Percentiles rank a stretch among this genome's conserved stretches.
Conservation (phyloP, 2,329 filamentous ascomycete species). For the Massarina eburnea region DNA sequence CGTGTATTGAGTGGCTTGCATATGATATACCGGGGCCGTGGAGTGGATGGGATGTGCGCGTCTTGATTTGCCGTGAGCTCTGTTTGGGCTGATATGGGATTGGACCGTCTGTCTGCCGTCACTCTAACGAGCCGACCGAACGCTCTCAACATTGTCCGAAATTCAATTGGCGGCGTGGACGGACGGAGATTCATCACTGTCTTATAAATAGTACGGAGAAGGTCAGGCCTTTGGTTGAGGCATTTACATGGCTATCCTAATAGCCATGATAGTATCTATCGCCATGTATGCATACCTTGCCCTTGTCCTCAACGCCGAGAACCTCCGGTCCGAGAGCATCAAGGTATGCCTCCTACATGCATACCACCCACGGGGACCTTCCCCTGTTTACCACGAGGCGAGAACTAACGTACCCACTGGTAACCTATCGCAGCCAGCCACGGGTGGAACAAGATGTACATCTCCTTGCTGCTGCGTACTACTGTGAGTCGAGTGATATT, state of each 20-base stretch:
- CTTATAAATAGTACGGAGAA: too few relatives aligned
- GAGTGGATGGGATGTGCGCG: constrained; percentile 5
- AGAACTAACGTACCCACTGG: constrained; percentile 2
- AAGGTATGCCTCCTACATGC: background rate
- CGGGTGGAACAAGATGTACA: background rate
- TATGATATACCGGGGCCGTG: constrained; percentile 4
- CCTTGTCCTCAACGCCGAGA: background rate
- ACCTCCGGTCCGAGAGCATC: background rate
- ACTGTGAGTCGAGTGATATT: too few relatives aligned
- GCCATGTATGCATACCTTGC: background rate
- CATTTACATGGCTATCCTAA: too few relatives aligned
- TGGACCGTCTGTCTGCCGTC: background rate
- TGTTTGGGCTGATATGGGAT: background rate
- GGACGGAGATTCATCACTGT: too few relatives aligned
- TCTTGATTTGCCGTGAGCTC: constrained; percentile 6
- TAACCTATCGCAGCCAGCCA: constrained; percentile 9
- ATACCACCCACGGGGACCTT: background rate
- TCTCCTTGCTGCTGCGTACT: background rate
- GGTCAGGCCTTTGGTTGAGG: too few relatives aligned
- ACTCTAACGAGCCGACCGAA: too few relatives aligned
- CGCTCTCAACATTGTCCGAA: too few relatives aligned
- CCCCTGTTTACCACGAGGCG: background rate
- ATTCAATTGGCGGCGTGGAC: too few relatives aligned
- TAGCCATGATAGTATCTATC: background rate
- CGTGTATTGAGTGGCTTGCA: background rate